Evolutionary conservation across 768 basidiomycete genomes (phyloP), one percentile per base, ranked within the genome.

Genomic region (Trametes maxima): DNA sequence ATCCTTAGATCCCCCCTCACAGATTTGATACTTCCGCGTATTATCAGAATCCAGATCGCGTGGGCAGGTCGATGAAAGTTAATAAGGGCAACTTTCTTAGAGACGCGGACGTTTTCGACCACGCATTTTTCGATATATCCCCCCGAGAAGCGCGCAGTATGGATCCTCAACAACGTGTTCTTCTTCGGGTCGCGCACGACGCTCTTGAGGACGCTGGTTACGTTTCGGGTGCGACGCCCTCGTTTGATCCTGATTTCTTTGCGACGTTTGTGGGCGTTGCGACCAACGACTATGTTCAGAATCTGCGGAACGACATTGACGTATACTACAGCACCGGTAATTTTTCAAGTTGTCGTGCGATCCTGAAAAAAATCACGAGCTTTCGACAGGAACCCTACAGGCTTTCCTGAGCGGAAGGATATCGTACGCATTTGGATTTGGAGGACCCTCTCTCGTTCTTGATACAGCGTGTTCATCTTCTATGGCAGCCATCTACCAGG

Each of bases 391-490:
- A n/a, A 92, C 85, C 0, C 67, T 89, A 50, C 78, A 75, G 42
- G 82, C 88, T 28, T 90, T 90, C 70, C 73, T 89, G 47, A 87
- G 86, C 59, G 89, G 90, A 11, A 84, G 88, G 21, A 78, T 91
- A 52, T 88, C 89, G 0, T 85, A 89, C 64, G 84, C 82, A 3
- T 84, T 90, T 78, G 77, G 82, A 58, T 77, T 89, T 47, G 77
- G 85, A 39, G 90, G 90, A 0, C 89, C 89, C 1, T 90, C 89
- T 0, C 75, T 88, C 17, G 87, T 88, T 0, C 73, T 89, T 37
- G 87, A 92, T 62, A 91, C 89, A 0, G 87, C 89, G 0, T 91
- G 90, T 69, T 91, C 89, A 8, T 87, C 88, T 4, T 88, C 88
- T 5, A 73, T 79, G 35, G 82, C 87, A 14, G 87, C 88, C 10